phyloP scores from a whole-genome alignment of 2,329 filamentous ascomycete genomes.

The Nemania serpens region DNA sequence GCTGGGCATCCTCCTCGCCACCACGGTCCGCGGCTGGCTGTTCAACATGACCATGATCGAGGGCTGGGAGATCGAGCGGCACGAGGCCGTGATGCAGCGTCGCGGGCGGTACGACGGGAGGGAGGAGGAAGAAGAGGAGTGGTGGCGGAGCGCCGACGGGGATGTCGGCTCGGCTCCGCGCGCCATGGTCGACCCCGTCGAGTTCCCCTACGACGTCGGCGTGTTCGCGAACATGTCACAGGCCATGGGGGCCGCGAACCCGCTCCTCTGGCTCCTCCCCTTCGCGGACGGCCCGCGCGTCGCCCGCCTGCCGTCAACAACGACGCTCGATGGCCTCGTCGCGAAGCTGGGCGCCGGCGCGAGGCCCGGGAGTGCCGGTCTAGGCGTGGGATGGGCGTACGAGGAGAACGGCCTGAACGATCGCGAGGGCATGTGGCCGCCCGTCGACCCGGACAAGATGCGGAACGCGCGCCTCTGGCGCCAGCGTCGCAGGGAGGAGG shows the following conservation, averaged over 20 bases:
- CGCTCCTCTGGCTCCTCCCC: conserved; percentile 71
- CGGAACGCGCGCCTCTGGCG: conserved; percentile 47
- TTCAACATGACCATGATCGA: conserved; percentile 83
- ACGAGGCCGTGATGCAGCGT: conserved; percentile 60
- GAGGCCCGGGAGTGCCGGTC: conserved; percentile 34
- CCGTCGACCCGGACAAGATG: conserved; percentile 64
- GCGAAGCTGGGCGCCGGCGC: conserved; percentile 2
- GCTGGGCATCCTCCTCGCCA: conserved; percentile 67
- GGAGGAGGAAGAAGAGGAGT: conserved; percentile 40
- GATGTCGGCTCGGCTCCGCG: conserved; percentile 45
- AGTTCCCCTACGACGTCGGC: conserved; percentile 83
- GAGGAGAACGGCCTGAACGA: conserved; percentile 80
- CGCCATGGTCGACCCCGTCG: conserved; percentile 64
- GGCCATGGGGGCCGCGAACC: conserved; percentile 73
- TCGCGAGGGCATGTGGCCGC: conserved; percentile 63
- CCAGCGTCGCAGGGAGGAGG: conserved; percentile 43
- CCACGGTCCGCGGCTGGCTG: conserved; percentile 63
- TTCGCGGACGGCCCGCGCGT: conserved; percentile 59
- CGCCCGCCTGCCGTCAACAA: conserved; percentile 36
- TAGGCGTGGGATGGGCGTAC: conserved; percentile 60
- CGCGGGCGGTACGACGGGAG: conserved; percentile 42
- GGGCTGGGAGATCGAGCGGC: conserved; percentile 72
- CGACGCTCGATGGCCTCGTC: conserved; percentile 31
- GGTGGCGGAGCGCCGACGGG: conserved; percentile 45
- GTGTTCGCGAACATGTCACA: conserved; percentile 74